Evolutionary conservation across 73 alveolate species (phyloP), one percentile per base, ranked within the genome.

Genomic region (Paramecium biaurelia): DNA sequence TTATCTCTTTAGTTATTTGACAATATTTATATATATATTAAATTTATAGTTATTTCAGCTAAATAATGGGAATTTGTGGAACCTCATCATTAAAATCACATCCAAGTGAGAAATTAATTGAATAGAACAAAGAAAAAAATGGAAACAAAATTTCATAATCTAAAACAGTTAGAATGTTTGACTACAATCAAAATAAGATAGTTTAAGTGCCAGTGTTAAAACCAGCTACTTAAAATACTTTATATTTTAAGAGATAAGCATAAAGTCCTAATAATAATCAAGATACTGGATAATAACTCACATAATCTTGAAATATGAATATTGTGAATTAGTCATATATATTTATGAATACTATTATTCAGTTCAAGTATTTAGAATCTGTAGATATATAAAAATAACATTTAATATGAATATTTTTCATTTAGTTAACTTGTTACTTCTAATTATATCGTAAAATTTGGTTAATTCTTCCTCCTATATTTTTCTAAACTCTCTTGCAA

Each of bases 401-500:
- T 53, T 72, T 32, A 72, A 43, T 79, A 42, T 79, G 28, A 41
- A 43, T 42, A 20, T 30, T n/a, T 5, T 30, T 89, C 94, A 89
- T 89, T 89, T 92, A 49, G 70, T 45, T 82, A 76, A 82, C 84
- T 85, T 92, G 67, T 92, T 92, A 32, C 93, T 92, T 56, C 92
- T 76, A 20, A 92, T 82, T 11, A 93, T 93, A 26, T 93, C 93
- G 85, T 93, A 93, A 92, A 93, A 93, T 89, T 93, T 92, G 47
- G 93, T 85, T 34, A 93, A 47, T 28, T 74, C 96, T 30, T 89
- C 90, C 23, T 93, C 96, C 57, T 93, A 74, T 6, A 56, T 56
- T 28, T 89, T 89, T 76, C 92, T 92, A 34, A 74, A 92, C 76
- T 93, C 95, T 67, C 93, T 92, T 15, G 96, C 95, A 58, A 93